A percentile compares a stretch with the other conserved stretches of the same genome.
Evolutionary conservation across 768 basidiomycete genomes (phyloP).

Genomic region (Tulasnella sp.): DNA sequence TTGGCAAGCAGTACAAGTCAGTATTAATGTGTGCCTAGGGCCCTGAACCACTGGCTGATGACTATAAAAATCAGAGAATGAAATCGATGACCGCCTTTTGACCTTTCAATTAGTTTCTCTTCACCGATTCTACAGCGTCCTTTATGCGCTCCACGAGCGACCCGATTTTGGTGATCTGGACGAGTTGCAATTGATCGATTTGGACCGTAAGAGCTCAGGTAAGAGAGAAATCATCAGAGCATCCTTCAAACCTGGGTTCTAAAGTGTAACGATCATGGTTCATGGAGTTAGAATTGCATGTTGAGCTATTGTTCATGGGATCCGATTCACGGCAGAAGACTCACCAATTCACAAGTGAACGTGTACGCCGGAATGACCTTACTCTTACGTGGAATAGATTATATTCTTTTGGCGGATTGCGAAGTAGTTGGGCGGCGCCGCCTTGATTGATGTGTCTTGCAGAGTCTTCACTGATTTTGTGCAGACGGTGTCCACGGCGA

Average conservation of each 20-base stretch:
- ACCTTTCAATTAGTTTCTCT: not conserved
- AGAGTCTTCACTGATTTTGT: conserved; percentile 28
- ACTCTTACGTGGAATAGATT: conserved; percentile 7
- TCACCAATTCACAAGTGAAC: conserved; percentile 12
- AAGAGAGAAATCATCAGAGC: conserved; percentile 1
- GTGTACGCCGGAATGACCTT: not conserved
- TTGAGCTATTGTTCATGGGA: not conserved
- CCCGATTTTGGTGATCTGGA: not conserved
- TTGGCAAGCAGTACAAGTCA: too few relatives aligned
- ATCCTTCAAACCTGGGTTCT: not conserved
- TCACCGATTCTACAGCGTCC: conserved; percentile 1
- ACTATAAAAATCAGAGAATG: not conserved
- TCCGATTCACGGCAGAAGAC: not conserved
- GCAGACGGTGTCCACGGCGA: conserved; percentile 34
- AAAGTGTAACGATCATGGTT: not conserved
- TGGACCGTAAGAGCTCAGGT: not conserved
- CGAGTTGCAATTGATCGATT: conserved; percentile 1
- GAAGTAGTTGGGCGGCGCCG: not conserved
- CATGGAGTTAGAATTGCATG: not conserved
- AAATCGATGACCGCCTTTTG: conserved; percentile 7
- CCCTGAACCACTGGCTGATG: too few relatives aligned
- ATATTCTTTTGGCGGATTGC: not conserved
- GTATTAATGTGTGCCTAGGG: too few relatives aligned
- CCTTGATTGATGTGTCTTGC: conserved; percentile 29
- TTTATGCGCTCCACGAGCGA: not conserved